Conservation (phyloP, 148 eudicot species). For the Drosera capensis region DNA sequence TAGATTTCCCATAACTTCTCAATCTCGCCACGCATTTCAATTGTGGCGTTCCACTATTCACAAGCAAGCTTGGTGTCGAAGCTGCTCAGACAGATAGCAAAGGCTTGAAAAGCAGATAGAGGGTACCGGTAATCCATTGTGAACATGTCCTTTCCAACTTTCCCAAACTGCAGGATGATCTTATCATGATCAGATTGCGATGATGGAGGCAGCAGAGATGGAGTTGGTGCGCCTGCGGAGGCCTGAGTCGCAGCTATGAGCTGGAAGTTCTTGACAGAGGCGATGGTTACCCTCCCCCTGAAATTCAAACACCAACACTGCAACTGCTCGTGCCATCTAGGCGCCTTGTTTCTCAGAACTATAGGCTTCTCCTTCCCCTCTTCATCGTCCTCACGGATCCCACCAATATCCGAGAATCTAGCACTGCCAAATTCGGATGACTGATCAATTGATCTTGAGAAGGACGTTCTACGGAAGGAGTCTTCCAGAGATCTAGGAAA, state of each 20-base stretch:
- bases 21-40: too few species aligned
- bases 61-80: slow-evolving; percentile 10
- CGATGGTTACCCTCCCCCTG: slow-evolving; percentile 7
- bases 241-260: slow-evolving; percentile 8
- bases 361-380: background rate
- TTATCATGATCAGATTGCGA: slow-evolving; percentile 7
- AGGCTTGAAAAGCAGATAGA: slow-evolving; percentile 9
- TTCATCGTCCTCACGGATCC: background rate
- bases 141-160: slow-evolving; percentile 10
- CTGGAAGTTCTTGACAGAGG: slow-evolving; percentile 10
- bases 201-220: too few species aligned
- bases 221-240: too few species aligned
- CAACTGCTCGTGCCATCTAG: too few species aligned
- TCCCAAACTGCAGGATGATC: slow-evolving; percentile 7
- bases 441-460: too few species aligned
- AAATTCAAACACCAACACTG: too few species aligned
- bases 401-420: too few species aligned
- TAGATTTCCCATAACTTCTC: too few species aligned
- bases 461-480: too few species aligned
- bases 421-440: too few species aligned
- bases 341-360: slow-evolving; percentile 7
- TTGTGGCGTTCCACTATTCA: too few species aligned
- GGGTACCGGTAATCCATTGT: slow-evolving; percentile 10
- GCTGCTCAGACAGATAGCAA: slow-evolving; percentile 12
- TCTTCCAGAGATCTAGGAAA: background rate